These are phyloP conservation scores for Abrus pulchellus DNA, from an alignment of 306 rosid species.

Conservation along the genomic window DNA sequence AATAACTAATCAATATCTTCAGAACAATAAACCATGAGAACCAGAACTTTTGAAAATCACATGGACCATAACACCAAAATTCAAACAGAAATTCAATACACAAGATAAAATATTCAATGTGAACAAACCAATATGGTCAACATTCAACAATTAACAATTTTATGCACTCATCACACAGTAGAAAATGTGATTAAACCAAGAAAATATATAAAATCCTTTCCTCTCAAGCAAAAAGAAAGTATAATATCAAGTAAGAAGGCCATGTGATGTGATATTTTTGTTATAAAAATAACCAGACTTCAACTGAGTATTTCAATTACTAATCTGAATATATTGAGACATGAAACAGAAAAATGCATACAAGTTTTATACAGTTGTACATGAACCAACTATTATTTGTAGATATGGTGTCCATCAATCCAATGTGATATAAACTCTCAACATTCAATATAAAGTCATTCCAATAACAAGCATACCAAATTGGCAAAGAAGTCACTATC, in stretches of 20 bases:
- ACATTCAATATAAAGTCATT: slow-evolving; percentile 8
- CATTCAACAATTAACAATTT: neutral
- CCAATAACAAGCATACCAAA: slow-evolving; percentile 68
- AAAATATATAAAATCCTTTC: slow-evolving; percentile 20
- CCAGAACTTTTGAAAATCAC: neutral
- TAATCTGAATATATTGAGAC: slow-evolving; percentile 10
- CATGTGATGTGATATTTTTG: neutral
- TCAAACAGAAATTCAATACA: slow-evolving; percentile 9
- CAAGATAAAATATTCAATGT: neutral
- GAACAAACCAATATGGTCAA: neutral
- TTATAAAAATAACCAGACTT: neutral
- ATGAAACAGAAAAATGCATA: slow-evolving; percentile 5
- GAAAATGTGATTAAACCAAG: neutral
- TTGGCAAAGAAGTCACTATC: slow-evolving; percentile 93
- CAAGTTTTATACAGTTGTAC: neutral
- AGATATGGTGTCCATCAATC: slow-evolving; percentile 14
- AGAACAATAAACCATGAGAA: slow-evolving; percentile 19
- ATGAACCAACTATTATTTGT: neutral
- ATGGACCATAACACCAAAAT: neutral
- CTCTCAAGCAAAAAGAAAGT: neutral
- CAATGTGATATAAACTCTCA: slow-evolving; percentile 7
- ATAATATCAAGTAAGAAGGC: neutral
- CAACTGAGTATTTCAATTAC: neutral
- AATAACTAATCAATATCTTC: slow-evolving; percentile 14
- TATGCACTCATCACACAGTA: slow-evolving; percentile 9